A percentile compares a stretch with the other conserved stretches of the same genome.
phyloP scores from a whole-genome alignment of 75 land plant species.

The Sequoia sempervirens region DNA sequence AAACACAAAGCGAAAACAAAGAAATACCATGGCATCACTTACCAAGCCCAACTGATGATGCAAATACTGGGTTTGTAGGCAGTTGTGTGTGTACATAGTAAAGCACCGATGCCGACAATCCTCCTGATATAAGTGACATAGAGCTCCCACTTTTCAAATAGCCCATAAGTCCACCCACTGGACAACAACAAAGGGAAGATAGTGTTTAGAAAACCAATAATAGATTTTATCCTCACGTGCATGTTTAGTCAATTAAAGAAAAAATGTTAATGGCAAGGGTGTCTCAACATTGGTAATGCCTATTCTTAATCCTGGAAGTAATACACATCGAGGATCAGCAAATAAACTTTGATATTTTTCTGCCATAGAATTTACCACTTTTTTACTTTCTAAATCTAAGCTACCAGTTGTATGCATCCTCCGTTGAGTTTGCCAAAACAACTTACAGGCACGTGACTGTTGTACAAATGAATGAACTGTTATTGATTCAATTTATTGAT shows the following conservation, averaged over 20 bases:
- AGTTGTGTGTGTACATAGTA: slow-evolving; percentile 61
- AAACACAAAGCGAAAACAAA: not conserved
- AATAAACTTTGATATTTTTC: not conserved
- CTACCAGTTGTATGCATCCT: not conserved
- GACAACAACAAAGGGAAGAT: slow-evolving; percentile 4
- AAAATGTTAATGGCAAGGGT: not conserved
- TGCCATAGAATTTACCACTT: not conserved
- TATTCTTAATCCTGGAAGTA: not conserved
- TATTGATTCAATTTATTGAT: not conserved
- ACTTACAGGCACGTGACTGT: not conserved
- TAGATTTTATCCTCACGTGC: not conserved
- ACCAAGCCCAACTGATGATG: slow-evolving; percentile 81
- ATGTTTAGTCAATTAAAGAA: not conserved
- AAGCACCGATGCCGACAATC: slow-evolving; percentile 50
- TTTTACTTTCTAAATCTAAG: not conserved
- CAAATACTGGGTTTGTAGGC: slow-evolving; percentile 54
- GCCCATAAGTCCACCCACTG: slow-evolving; percentile 84
- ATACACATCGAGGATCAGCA: not conserved
- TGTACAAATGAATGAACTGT: not conserved
- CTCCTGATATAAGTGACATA: slow-evolving; percentile 70
- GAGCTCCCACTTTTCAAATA: slow-evolving; percentile 67
- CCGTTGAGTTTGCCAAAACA: not conserved
- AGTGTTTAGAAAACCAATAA: not conserved
- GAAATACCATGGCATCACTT: slow-evolving; percentile 1
- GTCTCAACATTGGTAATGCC: not conserved